phyloP scores from a whole-genome alignment of 2,329 filamentous ascomycete species.

The Bipolaris bicolor region DNA sequence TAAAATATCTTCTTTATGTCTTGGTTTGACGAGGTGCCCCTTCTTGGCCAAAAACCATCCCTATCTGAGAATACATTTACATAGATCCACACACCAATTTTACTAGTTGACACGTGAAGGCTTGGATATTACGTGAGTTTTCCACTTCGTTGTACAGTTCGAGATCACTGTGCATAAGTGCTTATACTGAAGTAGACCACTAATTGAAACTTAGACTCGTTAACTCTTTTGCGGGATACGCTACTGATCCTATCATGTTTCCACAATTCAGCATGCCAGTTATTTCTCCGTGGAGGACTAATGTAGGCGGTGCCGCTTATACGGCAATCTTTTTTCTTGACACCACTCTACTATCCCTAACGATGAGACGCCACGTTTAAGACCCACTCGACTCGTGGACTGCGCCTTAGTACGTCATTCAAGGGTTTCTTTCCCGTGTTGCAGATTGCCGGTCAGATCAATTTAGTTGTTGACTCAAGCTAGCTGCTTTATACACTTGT shows the following conservation, averaged over 20 bases:
- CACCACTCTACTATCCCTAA: too few species aligned
- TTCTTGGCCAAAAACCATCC: neutral
- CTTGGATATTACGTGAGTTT: neutral
- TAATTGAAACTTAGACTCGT: neutral
- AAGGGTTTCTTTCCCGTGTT: too few species aligned
- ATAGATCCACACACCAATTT: neutral
- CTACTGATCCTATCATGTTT: neutral
- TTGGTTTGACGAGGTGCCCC: neutral
- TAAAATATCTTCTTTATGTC: neutral
- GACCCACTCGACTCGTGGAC: too few species aligned
- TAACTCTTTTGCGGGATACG: neutral
- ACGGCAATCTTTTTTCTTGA: too few species aligned
- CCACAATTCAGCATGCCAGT: neutral
- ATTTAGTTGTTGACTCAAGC: neutral
- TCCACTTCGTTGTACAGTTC: neutral
- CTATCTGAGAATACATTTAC: neutral
- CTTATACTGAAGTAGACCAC: neutral
- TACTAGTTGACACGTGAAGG: neutral
- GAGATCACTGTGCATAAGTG: neutral
- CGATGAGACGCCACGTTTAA: too few species aligned
- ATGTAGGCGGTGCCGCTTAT: too few species aligned
- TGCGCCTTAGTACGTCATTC: too few species aligned
- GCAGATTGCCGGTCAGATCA: neutral
- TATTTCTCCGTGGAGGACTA: neutral
- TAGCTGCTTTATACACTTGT: neutral